Evolutionary conservation across 495 filamentous ascomycete species (phyloP), one percentile per base, ranked within the genome.

Genomic region (Pyrenula aspistea): DNA sequence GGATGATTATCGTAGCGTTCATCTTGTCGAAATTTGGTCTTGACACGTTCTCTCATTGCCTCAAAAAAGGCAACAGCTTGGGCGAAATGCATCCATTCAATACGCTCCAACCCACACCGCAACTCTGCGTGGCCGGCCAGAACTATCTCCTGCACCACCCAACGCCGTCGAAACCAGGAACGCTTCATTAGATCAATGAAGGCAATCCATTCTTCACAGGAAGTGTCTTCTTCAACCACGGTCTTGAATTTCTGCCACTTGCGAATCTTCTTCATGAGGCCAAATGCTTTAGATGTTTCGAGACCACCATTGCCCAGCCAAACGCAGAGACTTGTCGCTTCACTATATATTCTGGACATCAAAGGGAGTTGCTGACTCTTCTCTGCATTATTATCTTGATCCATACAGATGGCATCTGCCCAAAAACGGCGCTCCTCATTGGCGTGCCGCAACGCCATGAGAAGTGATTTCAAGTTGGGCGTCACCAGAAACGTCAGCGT

Each of bases 81-180:
- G 24, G 67, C 63, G n/a, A 71, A 65, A 19, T 67, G 55, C 15
- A 56, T 48, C 68, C 65, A 71, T 1, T 56, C 12, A n/a, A 71
- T 61, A 10, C 25, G 11, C 2, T 67, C 55, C 12, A 22, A 22
- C 1, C 68, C 68, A 36, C 63, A 71, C 20, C 59, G 56, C 4
- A 71, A 53, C 12, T 23, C 62, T 3, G 67, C 68, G 2, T 56
- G 54, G 15, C 60, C 56, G 1, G 70, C 62, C 23, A 73, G 55
- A 3, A 69, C 67, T n/a, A 73, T 63, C 49, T 74, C 71, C 54
- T 74, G 70, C 2, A 72, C 60, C 15, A 69, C 63, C 69, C 69
- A 72, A 0, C 68, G 61, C 0, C 69, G 62, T 21, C 61, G 64
- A 36, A 72, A 72, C 68, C 68, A 70, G 2, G 52, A 24, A 11